Evolutionary conservation across 495 filamentous ascomycete genomes (phyloP).

Genomic region (Aspergillus haitiensis): DNA sequence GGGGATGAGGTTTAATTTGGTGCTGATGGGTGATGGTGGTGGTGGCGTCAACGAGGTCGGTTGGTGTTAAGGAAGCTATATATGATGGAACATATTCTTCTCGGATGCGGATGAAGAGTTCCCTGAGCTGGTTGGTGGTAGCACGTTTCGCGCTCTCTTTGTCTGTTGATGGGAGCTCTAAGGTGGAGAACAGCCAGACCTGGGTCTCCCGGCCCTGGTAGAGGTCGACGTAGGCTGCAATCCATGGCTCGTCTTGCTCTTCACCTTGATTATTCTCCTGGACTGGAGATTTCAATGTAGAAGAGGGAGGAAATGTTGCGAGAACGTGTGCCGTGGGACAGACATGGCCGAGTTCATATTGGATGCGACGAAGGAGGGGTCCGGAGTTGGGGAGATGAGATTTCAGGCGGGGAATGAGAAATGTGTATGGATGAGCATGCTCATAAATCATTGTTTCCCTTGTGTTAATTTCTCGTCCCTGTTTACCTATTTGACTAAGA

Average conservation of each 20-base stretch:
- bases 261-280: neutral
- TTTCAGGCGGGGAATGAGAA: slow-evolving; percentile 40
- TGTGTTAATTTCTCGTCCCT: neutral
- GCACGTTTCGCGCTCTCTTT: slow-evolving; percentile 7
- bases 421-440: slow-evolving; percentile 14
- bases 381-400: slow-evolving; percentile 56
- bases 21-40: neutral
- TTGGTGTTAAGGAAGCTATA: neutral
- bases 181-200: slow-evolving; percentile 57
- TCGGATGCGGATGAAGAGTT: neutral
- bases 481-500: neutral
- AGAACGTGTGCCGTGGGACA: slow-evolving; percentile 46
- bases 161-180: slow-evolving; percentile 38
- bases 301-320: slow-evolving; percentile 33
- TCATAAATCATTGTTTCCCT: slow-evolving; percentile 5
- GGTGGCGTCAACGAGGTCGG: neutral
- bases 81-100: neutral
- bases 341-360: slow-evolving; percentile 46
- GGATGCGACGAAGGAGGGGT: slow-evolving; percentile 57
- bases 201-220: slow-evolving; percentile 59
- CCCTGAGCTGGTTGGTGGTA: slow-evolving; percentile 3
- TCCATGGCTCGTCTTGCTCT: slow-evolving; percentile 30
- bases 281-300: slow-evolving; percentile 20
- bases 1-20: slow-evolving; percentile 17
- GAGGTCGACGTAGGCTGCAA: slow-evolving; percentile 60